Evolutionary conservation across 1,284 basidiomycete genomes (phyloP).

Genomic region (Boletus chippewaensis): DNA sequence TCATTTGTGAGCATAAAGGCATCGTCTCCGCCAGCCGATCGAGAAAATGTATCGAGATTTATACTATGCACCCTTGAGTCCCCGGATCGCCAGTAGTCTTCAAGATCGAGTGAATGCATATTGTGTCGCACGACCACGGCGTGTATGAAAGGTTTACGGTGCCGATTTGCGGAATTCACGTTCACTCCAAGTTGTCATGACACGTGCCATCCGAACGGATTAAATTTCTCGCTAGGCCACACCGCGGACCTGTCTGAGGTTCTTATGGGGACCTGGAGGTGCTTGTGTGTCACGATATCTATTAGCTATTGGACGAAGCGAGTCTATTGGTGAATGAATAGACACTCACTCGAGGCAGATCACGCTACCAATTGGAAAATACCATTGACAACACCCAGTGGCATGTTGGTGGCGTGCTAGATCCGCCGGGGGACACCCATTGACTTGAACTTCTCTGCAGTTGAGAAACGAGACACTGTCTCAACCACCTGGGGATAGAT

Average conservation of each 20-base stretch:
- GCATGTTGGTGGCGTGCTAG: neutral
- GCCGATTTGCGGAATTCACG: conserved; percentile 13
- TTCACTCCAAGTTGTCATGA: conserved; percentile 2
- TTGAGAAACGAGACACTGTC: no score
- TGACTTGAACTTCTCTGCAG: neutral
- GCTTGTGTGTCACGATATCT: conserved; percentile 8
- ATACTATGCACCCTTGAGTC: conserved; percentile 5
- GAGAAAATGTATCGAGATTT: conserved; percentile 22
- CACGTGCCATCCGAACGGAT: neutral
- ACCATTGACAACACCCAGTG: neutral
- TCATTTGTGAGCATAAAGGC: conserved; percentile 15
- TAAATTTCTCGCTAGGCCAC: conserved; percentile 12
- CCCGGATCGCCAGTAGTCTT: conserved; percentile 15
- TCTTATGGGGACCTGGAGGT: conserved; percentile 9
- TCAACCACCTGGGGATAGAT: no score
- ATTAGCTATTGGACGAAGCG: conserved; percentile 12
- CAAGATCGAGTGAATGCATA: conserved; percentile 7
- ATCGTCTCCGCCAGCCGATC: conserved; percentile 16
- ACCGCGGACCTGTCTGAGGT: conserved; percentile 22
- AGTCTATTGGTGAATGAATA: conserved; percentile 1
- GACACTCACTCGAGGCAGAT: neutral
- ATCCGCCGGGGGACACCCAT: neutral
- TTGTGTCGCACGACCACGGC: conserved; percentile 7
- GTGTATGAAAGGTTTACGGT: conserved; percentile 14
- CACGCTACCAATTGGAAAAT: neutral